These are phyloP conservation scores for Nannizziopsis arthrosporioides DNA, from an alignment of 2,329 filamentous ascomycete genomes.

Conservation along the genomic window DNA sequence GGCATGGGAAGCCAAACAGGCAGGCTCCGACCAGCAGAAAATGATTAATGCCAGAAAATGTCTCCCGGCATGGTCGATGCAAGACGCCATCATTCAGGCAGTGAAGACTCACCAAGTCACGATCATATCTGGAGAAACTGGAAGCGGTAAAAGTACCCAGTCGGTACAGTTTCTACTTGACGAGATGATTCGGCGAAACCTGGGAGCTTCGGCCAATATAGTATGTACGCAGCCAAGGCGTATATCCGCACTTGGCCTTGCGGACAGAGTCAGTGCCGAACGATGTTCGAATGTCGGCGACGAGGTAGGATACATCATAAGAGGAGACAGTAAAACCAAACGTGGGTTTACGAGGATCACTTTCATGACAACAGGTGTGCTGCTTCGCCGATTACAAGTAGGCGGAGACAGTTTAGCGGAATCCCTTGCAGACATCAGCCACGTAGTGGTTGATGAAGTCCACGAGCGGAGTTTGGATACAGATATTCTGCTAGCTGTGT, in stretches of 20 bases:
- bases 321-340: constrained; percentile 72
- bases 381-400: constrained; percentile 81
- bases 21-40: constrained; percentile 52
- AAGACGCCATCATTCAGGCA: constrained; percentile 61
- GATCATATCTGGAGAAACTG: constrained; percentile 93
- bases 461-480: constrained; percentile 92
- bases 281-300: constrained; percentile 69
- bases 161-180: constrained; percentile 93
- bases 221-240: constrained; percentile 90
- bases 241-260: constrained; percentile 86
- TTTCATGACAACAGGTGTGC: constrained; percentile 89
- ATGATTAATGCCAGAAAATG: constrained; percentile 63
- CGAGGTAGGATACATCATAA: constrained; percentile 84
- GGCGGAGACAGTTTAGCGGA: constrained; percentile 70
- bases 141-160: constrained; percentile 93
- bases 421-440: constrained; percentile 78
- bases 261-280: constrained; percentile 89
- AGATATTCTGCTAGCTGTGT: constrained; percentile 78
- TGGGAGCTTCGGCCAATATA: constrained; percentile 73
- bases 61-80: constrained; percentile 79
- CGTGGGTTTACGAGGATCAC: constrained; percentile 69
- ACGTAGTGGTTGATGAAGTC: constrained; percentile 92
- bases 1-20: constrained; percentile 60
- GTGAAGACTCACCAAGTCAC: constrained; percentile 74
- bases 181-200: constrained; percentile 63